Evolutionary conservation across 2,329 filamentous ascomycete genomes (phyloP).

Genomic region (Mariannaea sp.): DNA sequence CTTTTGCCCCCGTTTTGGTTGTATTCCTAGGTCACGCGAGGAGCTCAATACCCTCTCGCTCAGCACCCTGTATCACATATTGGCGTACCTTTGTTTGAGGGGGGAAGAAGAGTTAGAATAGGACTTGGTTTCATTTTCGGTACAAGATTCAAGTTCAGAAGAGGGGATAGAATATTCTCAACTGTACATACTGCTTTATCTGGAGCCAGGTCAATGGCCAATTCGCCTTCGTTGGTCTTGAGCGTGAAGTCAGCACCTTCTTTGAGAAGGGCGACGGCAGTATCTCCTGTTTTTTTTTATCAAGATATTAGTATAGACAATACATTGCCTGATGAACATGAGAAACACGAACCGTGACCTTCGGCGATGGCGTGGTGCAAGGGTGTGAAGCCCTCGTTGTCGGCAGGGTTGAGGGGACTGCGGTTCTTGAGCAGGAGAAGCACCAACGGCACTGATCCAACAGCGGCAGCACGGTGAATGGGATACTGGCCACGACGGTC

Average conservation of each 20-base stretch:
- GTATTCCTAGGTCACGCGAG: constrained; percentile 37
- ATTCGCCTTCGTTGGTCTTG: constrained; percentile 69
- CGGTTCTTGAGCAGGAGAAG: constrained; percentile 75
- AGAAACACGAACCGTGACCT: constrained; percentile 60
- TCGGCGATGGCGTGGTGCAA: constrained; percentile 87
- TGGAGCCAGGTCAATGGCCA: constrained; percentile 82
- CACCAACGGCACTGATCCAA: constrained; percentile 87
- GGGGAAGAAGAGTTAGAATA: constrained; percentile 29
- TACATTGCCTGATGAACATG: background rate
- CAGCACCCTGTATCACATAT: constrained; percentile 78
- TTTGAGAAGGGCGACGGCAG: constrained; percentile 80
- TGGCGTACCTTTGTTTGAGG: constrained; percentile 75
- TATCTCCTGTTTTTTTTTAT: constrained; percentile 75
- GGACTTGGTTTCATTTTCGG: too few species aligned
- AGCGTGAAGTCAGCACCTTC: constrained; percentile 83
- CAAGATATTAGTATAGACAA: background rate
- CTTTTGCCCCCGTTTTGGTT: constrained; percentile 21
- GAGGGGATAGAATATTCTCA: constrained; percentile 12
- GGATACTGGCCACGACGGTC: constrained; percentile 89
- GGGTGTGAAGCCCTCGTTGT: constrained; percentile 82
- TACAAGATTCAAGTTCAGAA: too few species aligned
- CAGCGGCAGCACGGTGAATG: constrained; percentile 87
- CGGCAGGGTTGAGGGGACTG: constrained; percentile 83
- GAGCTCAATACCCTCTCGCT: constrained; percentile 79
- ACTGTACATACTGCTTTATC: constrained; percentile 72